Evolutionary conservation across 1,284 basidiomycete genomes (phyloP).

Genomic region (Pulchroboletus neoregius): DNA sequence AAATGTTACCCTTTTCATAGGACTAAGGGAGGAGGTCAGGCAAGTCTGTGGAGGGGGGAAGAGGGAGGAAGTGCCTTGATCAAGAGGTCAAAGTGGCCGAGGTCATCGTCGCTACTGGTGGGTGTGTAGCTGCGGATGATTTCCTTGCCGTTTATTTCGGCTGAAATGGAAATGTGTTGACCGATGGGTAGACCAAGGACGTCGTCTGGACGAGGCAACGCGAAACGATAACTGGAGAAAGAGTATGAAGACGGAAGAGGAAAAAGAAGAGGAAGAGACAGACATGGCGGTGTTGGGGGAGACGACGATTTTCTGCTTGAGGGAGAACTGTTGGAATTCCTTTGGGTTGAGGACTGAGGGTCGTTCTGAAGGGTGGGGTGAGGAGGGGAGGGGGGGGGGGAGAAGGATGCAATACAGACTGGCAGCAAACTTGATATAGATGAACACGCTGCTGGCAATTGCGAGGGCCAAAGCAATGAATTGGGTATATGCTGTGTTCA

Average conservation of each 20-base stretch:
- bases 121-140: conserved; percentile 94
- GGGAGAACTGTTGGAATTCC: conserved; percentile 79
- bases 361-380: conserved; percentile 41
- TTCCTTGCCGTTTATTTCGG: conserved; percentile 88
- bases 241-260: neutral
- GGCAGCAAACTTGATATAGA: conserved; percentile 45
- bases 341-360: conserved; percentile 70
- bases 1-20: conserved; percentile 97
- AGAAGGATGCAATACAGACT: conserved; percentile 29
- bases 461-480: conserved; percentile 38
- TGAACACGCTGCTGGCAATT: conserved; percentile 33
- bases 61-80: conserved; percentile 69
- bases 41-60: neutral
- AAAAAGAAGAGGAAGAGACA: conserved; percentile 28
- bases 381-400: conserved; percentile 35
- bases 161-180: conserved; percentile 91
- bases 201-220: conserved; percentile 67
- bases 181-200: conserved; percentile 92
- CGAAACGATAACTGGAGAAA: conserved; percentile 80
- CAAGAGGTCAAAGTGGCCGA: conserved; percentile 92
- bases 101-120: conserved; percentile 87
- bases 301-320: conserved; percentile 77
- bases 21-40: conserved; percentile 50
- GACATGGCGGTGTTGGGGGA: conserved; percentile 96
- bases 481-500: conserved; percentile 30